Evolutionary conservation across 2,329 filamentous ascomycete species (phyloP), one percentile per base, ranked within the genome.

Genomic region (Calonectria hongkongensis): DNA sequence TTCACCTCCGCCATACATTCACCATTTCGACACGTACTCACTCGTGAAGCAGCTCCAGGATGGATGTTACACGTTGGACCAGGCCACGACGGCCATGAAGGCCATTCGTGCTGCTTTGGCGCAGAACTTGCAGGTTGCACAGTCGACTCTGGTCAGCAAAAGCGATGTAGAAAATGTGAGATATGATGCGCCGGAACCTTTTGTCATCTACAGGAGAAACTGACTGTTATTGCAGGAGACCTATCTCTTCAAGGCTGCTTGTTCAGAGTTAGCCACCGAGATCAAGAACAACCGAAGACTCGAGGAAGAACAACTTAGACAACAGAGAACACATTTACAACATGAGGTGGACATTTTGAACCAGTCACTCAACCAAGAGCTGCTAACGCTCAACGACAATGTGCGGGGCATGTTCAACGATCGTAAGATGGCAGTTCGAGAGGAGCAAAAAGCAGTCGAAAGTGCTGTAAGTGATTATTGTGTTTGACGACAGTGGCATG

Each of bases 401-500:
- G 89, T 98, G n/a, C 95, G 96, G 82, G 96, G 95, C 70, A 94
- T 98, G 89, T 98, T 98, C 83, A 96, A 98, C 81, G 96, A 99
- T 82, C 92, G 97, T 51, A 97, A 96, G 83, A 98, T 98, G 94
- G 91, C 92, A 2, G 95, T 98, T 2, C 88, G 95, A 68, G 94
- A 96, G 83, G 94, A 98, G 83, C 95, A 98, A 84, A 93, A 95
- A 81, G 89, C 89, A 8, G 93, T 94, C 81, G 96, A 98, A 81
- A 94, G 94, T 64, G 93, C 93, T 79, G 93, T 95, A 86, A 68
- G 89, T 87, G 12, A 7, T 15, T 21, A 7, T 27, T 12, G 33
- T 9, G 2, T 18, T 60, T 33, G 25, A 36, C 28, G 16, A 33
- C 15, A 28, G 21, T 28, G 7, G 43, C 18, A 36, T 16, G 27